These are phyloP conservation scores for Catenaria anguillulae DNA, from an alignment of 371 early-diverging fungal genomes.

Conservation along the genomic window DNA sequence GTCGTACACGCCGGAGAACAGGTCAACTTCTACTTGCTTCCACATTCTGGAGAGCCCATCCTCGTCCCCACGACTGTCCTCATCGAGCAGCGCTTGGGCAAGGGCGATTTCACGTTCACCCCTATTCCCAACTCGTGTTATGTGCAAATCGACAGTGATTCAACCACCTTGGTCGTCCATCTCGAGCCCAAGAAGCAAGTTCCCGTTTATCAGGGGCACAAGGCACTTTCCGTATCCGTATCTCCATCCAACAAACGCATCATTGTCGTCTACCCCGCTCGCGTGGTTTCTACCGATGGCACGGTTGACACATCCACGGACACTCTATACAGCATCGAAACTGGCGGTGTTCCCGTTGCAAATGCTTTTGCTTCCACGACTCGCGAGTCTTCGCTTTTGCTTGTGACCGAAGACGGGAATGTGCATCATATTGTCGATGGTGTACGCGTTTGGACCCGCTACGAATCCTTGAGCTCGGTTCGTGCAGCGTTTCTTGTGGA, in stretches of 20 bases:
- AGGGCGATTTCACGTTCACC: not conserved
- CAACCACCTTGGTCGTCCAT: not conserved
- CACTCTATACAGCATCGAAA: not conserved
- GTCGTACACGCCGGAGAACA: no score
- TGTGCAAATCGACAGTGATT: not conserved
- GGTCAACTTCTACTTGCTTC: no score
- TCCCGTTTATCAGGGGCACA: no score
- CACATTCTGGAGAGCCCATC: no score
- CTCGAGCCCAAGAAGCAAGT: no score
- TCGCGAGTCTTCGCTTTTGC: not conserved
- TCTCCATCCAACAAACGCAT: not conserved
- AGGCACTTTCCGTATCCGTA: no score
- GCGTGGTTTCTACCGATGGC: not conserved
- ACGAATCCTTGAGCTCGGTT: conserved; percentile 60
- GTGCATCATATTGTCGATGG: not conserved
- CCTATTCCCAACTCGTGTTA: not conserved
- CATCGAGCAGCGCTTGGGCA: not conserved
- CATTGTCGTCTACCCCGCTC: not conserved
- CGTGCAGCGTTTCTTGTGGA: conserved; percentile 34
- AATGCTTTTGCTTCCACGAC: not conserved
- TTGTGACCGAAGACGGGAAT: not conserved
- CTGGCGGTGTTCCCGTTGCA: no score
- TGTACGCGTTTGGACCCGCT: conserved; percentile 53
- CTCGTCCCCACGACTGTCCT: not conserved
- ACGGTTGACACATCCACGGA: not conserved